phyloP scores from a whole-genome alignment of 768 basidiomycete species.

The Kwoniella sp. region DNA sequence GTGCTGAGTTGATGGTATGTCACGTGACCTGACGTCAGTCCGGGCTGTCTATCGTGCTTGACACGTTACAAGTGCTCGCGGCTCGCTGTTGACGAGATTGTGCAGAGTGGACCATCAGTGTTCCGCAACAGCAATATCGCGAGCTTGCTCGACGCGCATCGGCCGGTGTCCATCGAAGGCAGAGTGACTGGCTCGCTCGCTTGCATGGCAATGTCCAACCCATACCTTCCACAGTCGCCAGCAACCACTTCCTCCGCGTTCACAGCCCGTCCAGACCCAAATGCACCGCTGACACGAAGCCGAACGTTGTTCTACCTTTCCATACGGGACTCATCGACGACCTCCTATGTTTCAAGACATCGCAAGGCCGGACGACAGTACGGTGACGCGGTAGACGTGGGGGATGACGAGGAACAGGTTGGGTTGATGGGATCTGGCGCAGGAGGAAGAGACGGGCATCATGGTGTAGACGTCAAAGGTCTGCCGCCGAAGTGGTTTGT shows the following conservation, averaged over 20 bases:
- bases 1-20: background rate
- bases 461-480: conserved; percentile 57
- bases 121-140: too few relatives aligned
- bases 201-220: too few relatives aligned
- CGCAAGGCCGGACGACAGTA: conserved; percentile 16
- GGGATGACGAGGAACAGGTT: conserved; percentile 59
- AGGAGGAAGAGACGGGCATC: conserved; percentile 40
- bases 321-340: conserved; percentile 64
- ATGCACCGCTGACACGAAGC: conserved; percentile 60
- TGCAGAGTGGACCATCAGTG: too few relatives aligned
- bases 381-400: conserved; percentile 39
- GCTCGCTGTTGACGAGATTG: background rate
- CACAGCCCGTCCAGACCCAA: too few relatives aligned
- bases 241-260: too few relatives aligned
- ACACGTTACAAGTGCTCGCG: background rate
- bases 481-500: conserved; percentile 82
- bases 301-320: conserved; percentile 90
- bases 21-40: conserved; percentile 10
- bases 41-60: too few relatives aligned
- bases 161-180: too few relatives aligned
- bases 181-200: too few relatives aligned
- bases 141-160: too few relatives aligned
- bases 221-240: background rate
- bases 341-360: conserved; percentile 18
- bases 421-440: conserved; percentile 54